Evolutionary conservation across 305 asterid genomes (phyloP).

Genomic region (Caryopteris hybrid): DNA sequence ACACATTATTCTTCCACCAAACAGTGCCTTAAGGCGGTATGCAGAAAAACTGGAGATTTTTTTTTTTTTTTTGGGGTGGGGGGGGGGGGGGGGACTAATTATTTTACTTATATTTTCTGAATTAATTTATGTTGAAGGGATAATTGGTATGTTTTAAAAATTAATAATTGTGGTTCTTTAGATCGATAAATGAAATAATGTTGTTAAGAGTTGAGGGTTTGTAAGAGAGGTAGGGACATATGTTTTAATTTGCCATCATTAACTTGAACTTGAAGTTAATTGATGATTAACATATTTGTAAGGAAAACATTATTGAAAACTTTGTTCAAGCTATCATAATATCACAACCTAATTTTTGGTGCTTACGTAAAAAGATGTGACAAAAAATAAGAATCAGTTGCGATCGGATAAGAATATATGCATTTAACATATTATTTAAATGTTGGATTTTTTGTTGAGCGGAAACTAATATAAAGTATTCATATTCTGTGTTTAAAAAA

Average conservation of each 20-base stretch:
- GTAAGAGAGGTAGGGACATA: slow-evolving; percentile 23
- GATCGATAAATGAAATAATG: not conserved
- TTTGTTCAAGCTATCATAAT: slow-evolving; percentile 25
- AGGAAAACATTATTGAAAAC: slow-evolving; percentile 25
- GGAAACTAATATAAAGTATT: too few relatives aligned
- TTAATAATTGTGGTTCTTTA: not conserved
- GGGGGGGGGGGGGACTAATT: too few relatives aligned
- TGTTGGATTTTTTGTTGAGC: too few relatives aligned
- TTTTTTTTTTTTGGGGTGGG: too few relatives aligned
- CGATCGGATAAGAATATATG: too few relatives aligned
- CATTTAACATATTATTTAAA: too few relatives aligned
- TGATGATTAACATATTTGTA: slow-evolving; percentile 23
- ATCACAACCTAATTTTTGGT: slow-evolving; percentile 6
- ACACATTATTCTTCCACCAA: not conserved
- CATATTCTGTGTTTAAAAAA: too few relatives aligned
- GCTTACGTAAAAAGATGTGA: not conserved
- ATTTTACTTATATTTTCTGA: not conserved
- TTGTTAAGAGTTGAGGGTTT: not conserved
- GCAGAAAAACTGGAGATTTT: not conserved
- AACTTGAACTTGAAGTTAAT: slow-evolving; percentile 31
- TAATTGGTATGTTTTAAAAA: too few relatives aligned
- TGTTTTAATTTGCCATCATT: slow-evolving; percentile 16
- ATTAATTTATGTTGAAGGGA: too few relatives aligned
- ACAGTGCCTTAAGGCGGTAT: not conserved
- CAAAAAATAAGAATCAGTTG: not conserved